These are phyloP conservation scores for Casuarina glauca DNA, from an alignment of 306 rosid genomes.

Conservation along the genomic window DNA sequence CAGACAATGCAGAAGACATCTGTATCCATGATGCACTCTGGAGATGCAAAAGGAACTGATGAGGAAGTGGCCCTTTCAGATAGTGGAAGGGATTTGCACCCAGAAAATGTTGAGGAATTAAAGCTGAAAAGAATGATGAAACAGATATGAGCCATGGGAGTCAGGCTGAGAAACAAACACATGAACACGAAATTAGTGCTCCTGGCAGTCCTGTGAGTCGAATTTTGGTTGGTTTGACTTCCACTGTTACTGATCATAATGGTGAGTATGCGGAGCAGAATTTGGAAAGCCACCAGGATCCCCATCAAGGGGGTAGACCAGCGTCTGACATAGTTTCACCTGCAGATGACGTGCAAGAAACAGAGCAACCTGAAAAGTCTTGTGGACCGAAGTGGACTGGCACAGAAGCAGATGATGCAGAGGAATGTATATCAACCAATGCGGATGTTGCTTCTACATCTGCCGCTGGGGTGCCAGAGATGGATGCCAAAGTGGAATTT, in stretches of 20 bases:
- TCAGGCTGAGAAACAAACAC: constrained; percentile 25
- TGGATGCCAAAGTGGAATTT: constrained; percentile 64
- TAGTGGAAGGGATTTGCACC: background rate
- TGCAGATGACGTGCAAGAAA: constrained; percentile 22
- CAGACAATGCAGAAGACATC: constrained; percentile 29
- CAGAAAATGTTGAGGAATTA: background rate
- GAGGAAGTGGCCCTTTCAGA: background rate
- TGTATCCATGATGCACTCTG: background rate
- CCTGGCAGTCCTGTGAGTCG: background rate
- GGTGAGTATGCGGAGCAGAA: constrained; percentile 21
- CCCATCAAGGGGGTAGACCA: constrained; percentile 6
- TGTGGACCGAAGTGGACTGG: constrained; percentile 17
- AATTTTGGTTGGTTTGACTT: constrained; percentile 6
- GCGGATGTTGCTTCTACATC: constrained; percentile 21
- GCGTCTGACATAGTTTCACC: constrained; percentile 21
- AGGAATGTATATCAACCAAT: constrained; percentile 31
- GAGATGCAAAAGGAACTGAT: background rate
- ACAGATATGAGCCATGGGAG: constrained; percentile 18
- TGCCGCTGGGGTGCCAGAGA: constrained; percentile 41
- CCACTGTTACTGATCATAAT: constrained; percentile 5
- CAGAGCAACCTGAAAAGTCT: constrained; percentile 28
- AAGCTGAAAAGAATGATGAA: constrained; percentile 31
- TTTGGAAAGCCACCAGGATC: constrained; percentile 25
- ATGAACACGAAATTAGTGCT: background rate
- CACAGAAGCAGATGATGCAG: constrained; percentile 36